Base-by-base conservation (phyloP, 176 grass and related monocot species). In the Oropetium thomaeum region DNA sequence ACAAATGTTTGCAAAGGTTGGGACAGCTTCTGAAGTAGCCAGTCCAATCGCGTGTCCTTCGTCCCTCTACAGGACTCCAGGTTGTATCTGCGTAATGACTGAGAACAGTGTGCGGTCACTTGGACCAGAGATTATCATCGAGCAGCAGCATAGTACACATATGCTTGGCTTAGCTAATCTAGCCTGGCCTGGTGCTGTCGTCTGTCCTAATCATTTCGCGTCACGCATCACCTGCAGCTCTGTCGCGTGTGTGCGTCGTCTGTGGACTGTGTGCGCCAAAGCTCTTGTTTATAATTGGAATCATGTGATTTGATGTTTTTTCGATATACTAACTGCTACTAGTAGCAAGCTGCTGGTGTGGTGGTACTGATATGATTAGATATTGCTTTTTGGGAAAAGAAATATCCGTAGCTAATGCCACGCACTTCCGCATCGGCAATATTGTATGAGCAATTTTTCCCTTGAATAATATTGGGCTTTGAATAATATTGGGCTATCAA, bases 281-380 rank as follows among this genome's bases (percentile, higher is more conserved):
- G 33, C 8, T 68, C 49, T n/a, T n/a, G 53, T 75, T 86, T 81
- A 62, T 39, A 37, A 55, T 25, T 35, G 64, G 64, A 62, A 62
- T 70, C 37, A 52, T 44, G 15, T 45, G 32, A 20, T 34, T 13
- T 63, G 25, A 54, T 69, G 42, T n/a, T 69, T 25, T 61, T 52
- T 20, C 30, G 27, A 80, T 86, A n/a, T n/a, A n/a, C 77, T 74
- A 70, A 75, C 70, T 69, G 15, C 49, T 11, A 15, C 51, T 52
- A 28, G 49, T 10, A 52, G 49, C 20, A 22, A 52, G 42, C 49
- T 61, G n/a, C n/a, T n/a, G n/a, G n/a, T n/a, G n/a, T n/a, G n/a
- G n/a, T n/a, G 13, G 32, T 42, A 28, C 8, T 7, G 33, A 62
- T 42, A n/a, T 13, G 33, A 62, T 69, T 10, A n/a, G n/a, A n/a